Conservation (phyloP, 306 rosid genomes). For the Pueraria montana region DNA sequence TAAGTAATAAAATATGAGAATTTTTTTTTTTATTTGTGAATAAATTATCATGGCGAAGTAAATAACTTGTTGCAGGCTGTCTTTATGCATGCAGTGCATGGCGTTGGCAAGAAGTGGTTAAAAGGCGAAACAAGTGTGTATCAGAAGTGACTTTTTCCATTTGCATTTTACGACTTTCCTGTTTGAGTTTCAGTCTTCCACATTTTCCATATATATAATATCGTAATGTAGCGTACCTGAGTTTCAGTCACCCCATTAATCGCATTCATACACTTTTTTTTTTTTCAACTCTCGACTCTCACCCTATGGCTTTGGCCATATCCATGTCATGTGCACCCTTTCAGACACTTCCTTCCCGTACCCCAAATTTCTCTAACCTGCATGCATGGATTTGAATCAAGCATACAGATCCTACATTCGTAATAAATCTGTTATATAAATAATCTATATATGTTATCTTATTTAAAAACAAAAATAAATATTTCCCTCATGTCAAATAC, state of each 20-base stretch:
- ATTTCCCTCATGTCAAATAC: no score
- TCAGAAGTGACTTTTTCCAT: conserved; percentile 51
- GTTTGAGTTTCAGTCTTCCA: conserved; percentile 27
- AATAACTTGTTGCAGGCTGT: conserved; percentile 1
- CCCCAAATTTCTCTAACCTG: no score
- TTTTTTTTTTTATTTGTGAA: neutral
- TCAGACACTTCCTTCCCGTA: no score
- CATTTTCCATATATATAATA: conserved; percentile 9
- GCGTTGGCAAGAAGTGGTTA: conserved; percentile 39
- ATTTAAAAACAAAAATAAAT: no score
- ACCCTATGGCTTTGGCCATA: no score
- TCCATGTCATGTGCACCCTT: no score
- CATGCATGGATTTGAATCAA: neutral
- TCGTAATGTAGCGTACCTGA: neutral
- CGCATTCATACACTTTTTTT: neutral
- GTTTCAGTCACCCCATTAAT: no score
- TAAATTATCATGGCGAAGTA: neutral
- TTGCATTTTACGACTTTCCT: conserved; percentile 46
- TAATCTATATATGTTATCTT: no score
- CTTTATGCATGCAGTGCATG: conserved; percentile 20
- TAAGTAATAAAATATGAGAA: neutral
- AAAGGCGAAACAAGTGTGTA: conserved; percentile 20
- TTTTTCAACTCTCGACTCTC: no score
- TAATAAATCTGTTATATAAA: no score
- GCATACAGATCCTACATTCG: no score